Evolutionary conservation across 1,284 basidiomycete genomes (phyloP), one percentile per base, ranked within the genome.

Genomic region (Termitomyces sp.): DNA sequence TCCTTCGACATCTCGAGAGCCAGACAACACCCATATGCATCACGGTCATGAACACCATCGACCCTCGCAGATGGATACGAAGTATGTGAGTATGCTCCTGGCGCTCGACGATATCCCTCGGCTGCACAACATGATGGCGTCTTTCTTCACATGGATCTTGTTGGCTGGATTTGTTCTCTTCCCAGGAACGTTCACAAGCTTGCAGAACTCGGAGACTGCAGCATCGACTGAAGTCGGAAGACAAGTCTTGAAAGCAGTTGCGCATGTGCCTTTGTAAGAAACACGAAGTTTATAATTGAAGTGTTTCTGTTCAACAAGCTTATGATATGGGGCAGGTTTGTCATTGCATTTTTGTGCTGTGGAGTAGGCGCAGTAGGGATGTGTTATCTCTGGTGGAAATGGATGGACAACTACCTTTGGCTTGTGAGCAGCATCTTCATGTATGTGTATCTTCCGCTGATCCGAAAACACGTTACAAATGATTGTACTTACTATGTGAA

Each of bases 391-490:
- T 81, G 80, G 78, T 82, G 77, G 72, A 71, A 77, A 56, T 87
- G 83, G 78, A 75, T 73, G 57, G 73, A 73, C 58, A 86, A 86
- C 61, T 86, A 80, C 61, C 68, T 87, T 57, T 84, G 82, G 78
- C 63, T 81, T 7, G 70, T 80, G 21, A 82, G 82, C 64, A 77
- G 72, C 43, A 72, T 82, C 43, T 81, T 82, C 62, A 53, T 81
- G 81, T 83, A 58, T 55, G 80, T 72, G 12, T 2, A 48, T 39
- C 24, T 8, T 19, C 12, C 6, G n/a, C 17, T 36, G 34, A 36
- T n/a, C 1, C 34, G 15, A 7, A 15, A 28, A 17, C 3, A n/a
- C 9, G 7, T 24, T 15, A 15, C 36, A 6, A 36, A 36, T 36
- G 33, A 6, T 24, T 34, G 1, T 33, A 42, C 38, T 42, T n/a